Conservation (phyloP, 2,329 filamentous ascomycete genomes). For the Aspergillus fructus region DNA sequence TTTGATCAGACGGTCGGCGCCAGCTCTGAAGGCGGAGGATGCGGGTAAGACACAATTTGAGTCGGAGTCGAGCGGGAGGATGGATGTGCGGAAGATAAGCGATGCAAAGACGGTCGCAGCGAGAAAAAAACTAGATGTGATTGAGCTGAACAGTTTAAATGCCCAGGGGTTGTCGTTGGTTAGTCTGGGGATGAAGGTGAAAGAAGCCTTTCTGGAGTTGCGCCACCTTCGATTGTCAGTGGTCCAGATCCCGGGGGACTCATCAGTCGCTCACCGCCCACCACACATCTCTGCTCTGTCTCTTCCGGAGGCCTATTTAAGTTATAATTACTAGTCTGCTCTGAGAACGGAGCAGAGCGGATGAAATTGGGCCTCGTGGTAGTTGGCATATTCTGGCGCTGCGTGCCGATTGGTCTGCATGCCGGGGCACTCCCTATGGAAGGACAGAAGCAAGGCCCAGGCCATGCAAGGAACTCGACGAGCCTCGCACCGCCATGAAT, state of each 20-base stretch:
- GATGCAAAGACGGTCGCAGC: background rate
- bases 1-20: slow-evolving; percentile 8
- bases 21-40: background rate
- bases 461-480: background rate
- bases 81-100: background rate
- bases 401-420: background rate
- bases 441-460: background rate
- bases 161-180: background rate
- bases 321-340: background rate
- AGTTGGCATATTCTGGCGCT: background rate
- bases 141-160: slow-evolving; percentile 2
- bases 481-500: background rate
- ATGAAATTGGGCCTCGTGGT: background rate
- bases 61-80: background rate
- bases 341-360: background rate
- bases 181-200: background rate
- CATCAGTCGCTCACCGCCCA: slow-evolving; percentile 8
- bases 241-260: slow-evolving; percentile 11
- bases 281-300: background rate
- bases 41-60: background rate
- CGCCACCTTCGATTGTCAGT: slow-evolving; percentile 8
- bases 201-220: slow-evolving; percentile 2
- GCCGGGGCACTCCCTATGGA: background rate
- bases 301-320: no score
- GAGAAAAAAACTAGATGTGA: background rate